phyloP scores from a whole-genome alignment of 306 rosid genomes.

The Malus sieversii region DNA sequence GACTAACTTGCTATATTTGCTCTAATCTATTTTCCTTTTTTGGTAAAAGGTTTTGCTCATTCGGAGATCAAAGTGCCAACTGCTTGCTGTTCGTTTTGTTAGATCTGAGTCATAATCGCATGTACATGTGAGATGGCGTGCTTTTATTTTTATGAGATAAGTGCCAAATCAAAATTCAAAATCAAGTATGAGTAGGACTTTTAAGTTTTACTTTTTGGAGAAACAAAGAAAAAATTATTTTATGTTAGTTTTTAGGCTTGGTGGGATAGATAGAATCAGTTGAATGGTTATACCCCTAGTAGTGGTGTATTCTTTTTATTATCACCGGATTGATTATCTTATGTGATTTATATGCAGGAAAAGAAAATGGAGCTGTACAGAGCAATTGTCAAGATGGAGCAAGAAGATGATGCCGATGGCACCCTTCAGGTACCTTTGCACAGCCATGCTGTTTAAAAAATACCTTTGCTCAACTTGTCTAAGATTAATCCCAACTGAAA shows the following conservation, averaged over 20 bases:
- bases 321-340: background rate
- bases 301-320: background rate
- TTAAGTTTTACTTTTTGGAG: too few relatives aligned
- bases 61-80: background rate
- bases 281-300: background rate
- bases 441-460: background rate
- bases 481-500: conserved; percentile 21
- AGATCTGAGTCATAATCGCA: conserved; percentile 4
- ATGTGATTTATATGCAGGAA: conserved; percentile 34
- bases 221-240: too few relatives aligned
- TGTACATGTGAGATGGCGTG: background rate
- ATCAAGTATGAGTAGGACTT: too few relatives aligned
- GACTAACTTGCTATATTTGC: conserved; percentile 1
- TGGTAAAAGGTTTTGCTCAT: conserved; percentile 35
- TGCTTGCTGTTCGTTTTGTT: background rate
- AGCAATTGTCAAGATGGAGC: conserved; percentile 81
- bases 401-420: conserved; percentile 50
- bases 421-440: conserved; percentile 54
- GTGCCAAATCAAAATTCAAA: background rate
- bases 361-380: conserved; percentile 84
- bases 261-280: too few relatives aligned
- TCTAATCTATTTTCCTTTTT: conserved; percentile 9
- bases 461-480: conserved; percentile 13
- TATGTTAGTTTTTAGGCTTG: too few relatives aligned
- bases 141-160: background rate